Evolutionary conservation across 192 early-diverging fungal species (phyloP), one percentile per base, ranked within the genome.

Genomic region (Rhizophagus clarus): DNA sequence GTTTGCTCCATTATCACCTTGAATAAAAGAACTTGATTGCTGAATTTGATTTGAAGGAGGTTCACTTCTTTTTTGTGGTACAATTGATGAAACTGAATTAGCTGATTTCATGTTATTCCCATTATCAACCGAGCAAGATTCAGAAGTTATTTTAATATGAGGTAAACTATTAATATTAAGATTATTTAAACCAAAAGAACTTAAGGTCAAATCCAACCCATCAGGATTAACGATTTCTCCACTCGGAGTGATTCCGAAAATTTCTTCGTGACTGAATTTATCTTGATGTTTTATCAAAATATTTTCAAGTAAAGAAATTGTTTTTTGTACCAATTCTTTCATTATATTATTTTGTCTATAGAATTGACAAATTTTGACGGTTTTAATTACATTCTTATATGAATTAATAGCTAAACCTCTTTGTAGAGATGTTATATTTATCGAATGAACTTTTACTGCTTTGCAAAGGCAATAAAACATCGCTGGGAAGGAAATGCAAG

Each of bases 371-470:
- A 78, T 68, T 20, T 51, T 45, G 31, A 78, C 66, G 12, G 64
- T 78, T 49, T 56, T 78, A 24, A 45, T 12, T 28, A 78, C 69
- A 42, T 78, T 69, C 51, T 51, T 68, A 15, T 78, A 78, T 49
- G 76, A 37, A 49, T 22, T 24, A 49, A 49, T 31, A 1, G 66
- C 64, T 56, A 78, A 69, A 7, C 42, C 76, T 68, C 76, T 32
- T 24, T 78, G 37, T 32, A 42, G 9, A 68, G 76, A 66, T 11
- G 66, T 24, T 8, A 78, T 47, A 56, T 78, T 78, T 42, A 51
- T 66, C 2, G 45, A 28, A 69, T 78, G 64, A 56, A 78, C 76
- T 78, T 78, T 78, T 17, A 66, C 66, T 34, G 76, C 76, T 68
- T 78, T 60, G 7, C 34, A 40, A 28, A 78, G 66, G 8, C 76